phyloP scores from a whole-genome alignment of 352 stramenopile genomes.

The Phytophthora pinifolia region DNA sequence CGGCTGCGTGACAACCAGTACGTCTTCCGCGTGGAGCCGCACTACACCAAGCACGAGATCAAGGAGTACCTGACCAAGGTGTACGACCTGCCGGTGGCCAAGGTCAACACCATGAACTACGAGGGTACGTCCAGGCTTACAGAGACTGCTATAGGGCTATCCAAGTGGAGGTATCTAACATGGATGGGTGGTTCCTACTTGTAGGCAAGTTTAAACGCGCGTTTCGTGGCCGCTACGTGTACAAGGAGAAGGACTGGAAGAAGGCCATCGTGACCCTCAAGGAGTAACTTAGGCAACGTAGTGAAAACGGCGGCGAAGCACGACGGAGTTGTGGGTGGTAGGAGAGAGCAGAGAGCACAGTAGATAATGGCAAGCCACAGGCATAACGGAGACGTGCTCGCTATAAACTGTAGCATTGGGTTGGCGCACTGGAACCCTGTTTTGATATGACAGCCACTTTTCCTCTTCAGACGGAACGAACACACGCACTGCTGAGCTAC shows the following conservation, averaged over 20 bases:
- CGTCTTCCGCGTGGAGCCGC: constrained; percentile 93
- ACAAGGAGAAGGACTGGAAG: constrained; percentile 94
- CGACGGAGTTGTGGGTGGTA: neutral
- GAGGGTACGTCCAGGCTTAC: constrained; percentile 57
- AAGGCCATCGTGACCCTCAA: constrained; percentile 92
- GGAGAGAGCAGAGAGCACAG: constrained; percentile 1
- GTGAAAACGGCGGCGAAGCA: constrained; percentile 4
- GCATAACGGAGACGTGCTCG: constrained; percentile 14
- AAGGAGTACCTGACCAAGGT: constrained; percentile 98
- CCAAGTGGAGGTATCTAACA: constrained; percentile 1
- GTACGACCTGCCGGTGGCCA: constrained; percentile 93
- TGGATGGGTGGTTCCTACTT: constrained; percentile 10
- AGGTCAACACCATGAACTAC: constrained; percentile 96
- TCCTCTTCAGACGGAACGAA: constrained; percentile 21
- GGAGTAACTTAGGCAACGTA: constrained; percentile 51
- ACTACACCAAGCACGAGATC: constrained; percentile 98
- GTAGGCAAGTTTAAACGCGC: constrained; percentile 90
- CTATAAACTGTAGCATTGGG: neutral
- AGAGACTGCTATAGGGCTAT: neutral
- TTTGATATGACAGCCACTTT: neutral
- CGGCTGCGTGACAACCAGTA: constrained; percentile 81
- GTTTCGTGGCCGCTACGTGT: constrained; percentile 81
- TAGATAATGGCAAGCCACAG: constrained; percentile 12
- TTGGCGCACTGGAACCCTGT: too few species aligned
- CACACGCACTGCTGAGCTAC: constrained; percentile 17